Percentiles rank a stretch among this genome's conserved stretches.
These are phyloP conservation scores for Phalaenopsis hybrid DNA, from an alignment of 116 monocot genomes.

Conservation along the genomic window DNA sequence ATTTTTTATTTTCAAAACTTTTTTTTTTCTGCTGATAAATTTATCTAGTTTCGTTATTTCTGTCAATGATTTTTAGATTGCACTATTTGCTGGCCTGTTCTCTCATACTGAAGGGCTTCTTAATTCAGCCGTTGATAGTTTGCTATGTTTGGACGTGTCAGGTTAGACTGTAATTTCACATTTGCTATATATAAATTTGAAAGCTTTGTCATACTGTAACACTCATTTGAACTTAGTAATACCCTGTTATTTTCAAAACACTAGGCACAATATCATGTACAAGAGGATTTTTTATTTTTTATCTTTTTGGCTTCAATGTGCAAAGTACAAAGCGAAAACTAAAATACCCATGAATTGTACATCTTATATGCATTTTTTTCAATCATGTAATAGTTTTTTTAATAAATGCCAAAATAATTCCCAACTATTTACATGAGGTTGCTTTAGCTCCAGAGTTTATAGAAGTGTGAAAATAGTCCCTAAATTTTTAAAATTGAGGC, in stretches of 20 bases:
- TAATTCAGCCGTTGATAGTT: constrained; percentile 24
- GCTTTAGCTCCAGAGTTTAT: too few species aligned
- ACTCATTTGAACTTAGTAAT: not conserved
- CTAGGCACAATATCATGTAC: not conserved
- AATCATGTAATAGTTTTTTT: too few species aligned
- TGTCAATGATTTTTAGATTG: constrained; percentile 20
- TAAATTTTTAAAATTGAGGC: too few species aligned
- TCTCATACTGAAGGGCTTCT: constrained; percentile 33
- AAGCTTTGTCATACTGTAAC: not conserved
- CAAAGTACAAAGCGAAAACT: too few species aligned
- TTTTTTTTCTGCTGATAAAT: constrained; percentile 1
- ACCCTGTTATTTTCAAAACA: not conserved
- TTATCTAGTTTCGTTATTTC: not conserved
- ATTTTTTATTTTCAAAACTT: not conserved
- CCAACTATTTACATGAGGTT: too few species aligned
- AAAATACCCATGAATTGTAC: too few species aligned
- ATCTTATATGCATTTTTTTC: too few species aligned
- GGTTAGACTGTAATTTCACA: constrained; percentile 10
- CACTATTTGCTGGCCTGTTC: constrained; percentile 33
- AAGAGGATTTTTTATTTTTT: too few species aligned
- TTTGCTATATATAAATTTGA: not conserved
- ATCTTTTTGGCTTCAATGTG: too few species aligned
- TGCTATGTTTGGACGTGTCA: constrained; percentile 16
- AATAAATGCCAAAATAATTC: too few species aligned
- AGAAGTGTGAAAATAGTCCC: too few species aligned